Evolutionary conservation across 75 land plant genomes (phyloP).

Genomic region (Pinus taeda): DNA sequence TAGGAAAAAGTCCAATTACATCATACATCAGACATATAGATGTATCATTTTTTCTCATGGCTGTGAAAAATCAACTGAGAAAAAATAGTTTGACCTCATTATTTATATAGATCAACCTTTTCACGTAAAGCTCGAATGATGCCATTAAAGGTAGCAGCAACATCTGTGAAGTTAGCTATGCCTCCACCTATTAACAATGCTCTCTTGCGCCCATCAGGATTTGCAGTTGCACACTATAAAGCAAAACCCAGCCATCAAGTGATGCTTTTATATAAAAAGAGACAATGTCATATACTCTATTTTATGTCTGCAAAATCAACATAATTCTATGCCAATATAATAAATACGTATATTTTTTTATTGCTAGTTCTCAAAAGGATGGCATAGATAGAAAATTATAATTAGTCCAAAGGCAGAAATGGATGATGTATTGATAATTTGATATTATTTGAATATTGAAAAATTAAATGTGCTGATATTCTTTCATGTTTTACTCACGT

Average conservation of each 20-base stretch:
- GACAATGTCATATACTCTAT: background rate
- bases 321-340: background rate
- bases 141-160: slow-evolving; percentile 94
- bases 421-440: too few species aligned
- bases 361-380: background rate
- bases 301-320: background rate
- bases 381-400: background rate
- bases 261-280: background rate
- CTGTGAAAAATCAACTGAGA: too few species aligned
- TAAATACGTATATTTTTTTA: background rate
- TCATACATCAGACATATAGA: too few species aligned
- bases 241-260: background rate
- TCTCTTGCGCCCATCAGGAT: slow-evolving; percentile 85
- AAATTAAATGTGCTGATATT: background rate
- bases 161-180: slow-evolving; percentile 98
- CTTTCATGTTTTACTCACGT: slow-evolving; percentile 41
- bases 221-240: slow-evolving; percentile 82
- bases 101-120: slow-evolving; percentile 53
- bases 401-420: too few species aligned
- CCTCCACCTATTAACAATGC: slow-evolving; percentile 94
- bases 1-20: background rate
- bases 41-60: too few species aligned
- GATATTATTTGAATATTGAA: too few species aligned
- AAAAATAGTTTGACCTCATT: background rate
- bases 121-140: slow-evolving; percentile 87